phyloP scores from a whole-genome alignment of 495 filamentous ascomycete genomes.

The Cairneyella variabilis region DNA sequence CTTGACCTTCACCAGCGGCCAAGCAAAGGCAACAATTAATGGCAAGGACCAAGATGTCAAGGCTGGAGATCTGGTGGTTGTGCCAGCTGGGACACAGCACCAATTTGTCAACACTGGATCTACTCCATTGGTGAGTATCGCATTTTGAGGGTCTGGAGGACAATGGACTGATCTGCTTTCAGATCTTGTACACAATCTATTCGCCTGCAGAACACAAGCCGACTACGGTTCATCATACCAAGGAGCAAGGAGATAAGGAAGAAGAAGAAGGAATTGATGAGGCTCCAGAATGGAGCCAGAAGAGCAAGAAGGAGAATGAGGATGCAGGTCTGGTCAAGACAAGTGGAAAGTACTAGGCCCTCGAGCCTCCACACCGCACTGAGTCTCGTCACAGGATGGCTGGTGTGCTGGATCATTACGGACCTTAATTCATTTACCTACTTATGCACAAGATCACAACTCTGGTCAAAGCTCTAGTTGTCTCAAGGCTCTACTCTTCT shows the following conservation, averaged over 20 bases:
- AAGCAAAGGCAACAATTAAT: constrained; percentile 51
- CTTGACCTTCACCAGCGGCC: constrained; percentile 59
- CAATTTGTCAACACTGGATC: constrained; percentile 60
- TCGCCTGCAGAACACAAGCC: constrained; percentile 56
- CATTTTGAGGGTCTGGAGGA: background rate
- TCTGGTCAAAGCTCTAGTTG: no score
- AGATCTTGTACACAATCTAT: constrained; percentile 59
- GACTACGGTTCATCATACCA: constrained; percentile 55
- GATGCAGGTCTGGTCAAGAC: constrained; percentile 47
- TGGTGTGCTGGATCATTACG: no score
- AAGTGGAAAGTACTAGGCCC: constrained; percentile 23
- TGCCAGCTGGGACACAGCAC: constrained; percentile 63
- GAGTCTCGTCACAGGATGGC: no score
- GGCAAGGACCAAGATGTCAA: constrained; percentile 55
- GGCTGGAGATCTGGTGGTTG: constrained; percentile 58
- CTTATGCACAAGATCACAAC: no score
- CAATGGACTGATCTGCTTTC: background rate
- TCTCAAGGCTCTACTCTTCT: no score
- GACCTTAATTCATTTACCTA: no score
- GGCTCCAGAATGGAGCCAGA: constrained; percentile 53
- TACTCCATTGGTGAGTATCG: constrained; percentile 33
- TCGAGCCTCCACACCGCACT: no score
- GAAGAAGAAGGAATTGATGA: constrained; percentile 60
- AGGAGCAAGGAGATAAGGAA: constrained; percentile 56
- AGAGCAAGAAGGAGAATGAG: constrained; percentile 55